A percentile compares a stretch with the other conserved stretches of the same genome.
Conservation (phyloP, 139 green algal genomes). For the Chlamydomonas schloesseri region DNA sequence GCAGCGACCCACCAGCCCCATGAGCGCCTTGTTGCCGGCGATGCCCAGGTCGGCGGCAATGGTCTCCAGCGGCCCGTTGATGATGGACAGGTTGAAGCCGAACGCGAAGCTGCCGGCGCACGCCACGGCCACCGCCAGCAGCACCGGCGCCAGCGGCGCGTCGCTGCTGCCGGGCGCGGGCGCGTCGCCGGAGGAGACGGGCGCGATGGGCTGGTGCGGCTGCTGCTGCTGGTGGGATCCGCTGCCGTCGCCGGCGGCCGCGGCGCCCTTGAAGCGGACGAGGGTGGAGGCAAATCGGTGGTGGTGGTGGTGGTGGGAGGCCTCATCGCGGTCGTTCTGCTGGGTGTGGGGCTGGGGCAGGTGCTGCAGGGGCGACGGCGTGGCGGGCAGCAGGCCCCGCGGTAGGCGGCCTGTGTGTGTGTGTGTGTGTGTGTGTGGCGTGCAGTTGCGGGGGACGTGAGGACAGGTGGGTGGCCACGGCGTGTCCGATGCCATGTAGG, state of each 20-base stretch:
- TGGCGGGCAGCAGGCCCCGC: too few species aligned
- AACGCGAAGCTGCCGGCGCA: conserved; percentile 84
- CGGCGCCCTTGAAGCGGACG: conserved; percentile 6
- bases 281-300: not conserved
- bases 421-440: too few species aligned
- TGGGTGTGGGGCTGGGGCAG: not conserved
- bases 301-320: not conserved
- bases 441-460: too few species aligned
- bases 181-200: not conserved
- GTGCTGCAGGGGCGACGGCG: not conserved
- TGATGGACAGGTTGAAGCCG: conserved; percentile 87
- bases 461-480: too few species aligned
- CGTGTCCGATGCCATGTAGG: not conserved
- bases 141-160: conserved; percentile 54
- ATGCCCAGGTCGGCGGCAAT: conserved; percentile 88
- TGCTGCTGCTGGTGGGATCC: too few species aligned
- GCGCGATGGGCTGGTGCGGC: not conserved
- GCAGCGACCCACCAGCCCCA: conserved; percentile 72
- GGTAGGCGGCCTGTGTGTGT: too few species aligned
- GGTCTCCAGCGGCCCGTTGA: conserved; percentile 91
- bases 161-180: conserved; percentile 12
- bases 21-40: conserved; percentile 71
- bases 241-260: not conserved
- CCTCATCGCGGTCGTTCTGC: too few species aligned
- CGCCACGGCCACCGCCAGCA: conserved; percentile 70